Evolutionary conservation across 1,284 basidiomycete genomes (phyloP).

Genomic region (Rhodotorula sp.): DNA sequence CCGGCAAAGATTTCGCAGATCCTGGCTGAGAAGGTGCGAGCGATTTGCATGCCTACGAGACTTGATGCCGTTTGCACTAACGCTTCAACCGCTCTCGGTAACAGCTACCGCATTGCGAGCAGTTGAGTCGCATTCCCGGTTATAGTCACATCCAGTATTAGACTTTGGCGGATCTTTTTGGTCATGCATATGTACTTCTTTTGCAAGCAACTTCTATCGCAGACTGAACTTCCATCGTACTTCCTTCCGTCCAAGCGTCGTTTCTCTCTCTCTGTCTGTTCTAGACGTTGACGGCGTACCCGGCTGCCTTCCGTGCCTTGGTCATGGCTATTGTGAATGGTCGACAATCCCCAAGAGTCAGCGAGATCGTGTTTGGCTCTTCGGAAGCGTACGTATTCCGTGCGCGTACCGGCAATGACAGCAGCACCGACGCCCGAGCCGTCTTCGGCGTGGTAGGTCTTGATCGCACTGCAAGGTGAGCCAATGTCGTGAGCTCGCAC

Average conservation of each 20-base stretch:
- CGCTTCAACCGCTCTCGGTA: slow-evolving; percentile 43
- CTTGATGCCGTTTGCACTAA: no score
- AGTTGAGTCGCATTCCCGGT: slow-evolving; percentile 55
- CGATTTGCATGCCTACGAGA: slow-evolving; percentile 39
- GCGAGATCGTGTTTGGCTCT: no score
- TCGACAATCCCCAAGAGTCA: neutral
- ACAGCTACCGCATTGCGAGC: slow-evolving; percentile 69
- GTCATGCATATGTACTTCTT: neutral
- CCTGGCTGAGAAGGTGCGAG: neutral
- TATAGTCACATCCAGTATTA: slow-evolving; percentile 21
- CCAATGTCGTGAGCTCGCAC: neutral
- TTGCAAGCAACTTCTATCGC: slow-evolving; percentile 2
- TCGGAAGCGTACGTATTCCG: no score
- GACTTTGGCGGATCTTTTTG: neutral
- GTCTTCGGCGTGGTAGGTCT: slow-evolving; percentile 88
- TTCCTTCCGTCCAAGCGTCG: neutral
- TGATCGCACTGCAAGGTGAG: slow-evolving; percentile 57
- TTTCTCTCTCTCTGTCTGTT: no score
- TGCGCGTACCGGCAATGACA: slow-evolving; percentile 77
- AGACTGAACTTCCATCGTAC: neutral
- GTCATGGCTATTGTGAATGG: slow-evolving; percentile 58
- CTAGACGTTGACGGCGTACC: slow-evolving; percentile 50
- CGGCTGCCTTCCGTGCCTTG: slow-evolving; percentile 58
- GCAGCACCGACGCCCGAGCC: slow-evolving; percentile 94
- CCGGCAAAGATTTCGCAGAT: slow-evolving; percentile 51